Percentiles rank a stretch among this genome's conserved stretches.
phyloP scores from a whole-genome alignment of 2,329 filamentous ascomycete species.

The Beauveria sp. region DNA sequence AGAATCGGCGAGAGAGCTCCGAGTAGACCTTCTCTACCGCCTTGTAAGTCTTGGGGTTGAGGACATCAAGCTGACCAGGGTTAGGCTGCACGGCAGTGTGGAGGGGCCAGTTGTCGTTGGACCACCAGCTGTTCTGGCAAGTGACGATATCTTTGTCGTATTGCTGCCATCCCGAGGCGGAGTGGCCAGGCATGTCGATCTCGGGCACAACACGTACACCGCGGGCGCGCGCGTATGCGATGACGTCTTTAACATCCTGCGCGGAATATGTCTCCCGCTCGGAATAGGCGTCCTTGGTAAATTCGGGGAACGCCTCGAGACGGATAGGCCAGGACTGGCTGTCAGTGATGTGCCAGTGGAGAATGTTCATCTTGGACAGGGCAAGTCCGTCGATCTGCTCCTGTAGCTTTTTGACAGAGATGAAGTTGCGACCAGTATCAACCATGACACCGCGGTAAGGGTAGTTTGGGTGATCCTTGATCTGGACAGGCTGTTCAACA shows the following conservation, averaged over 20 bases:
- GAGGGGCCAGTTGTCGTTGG: conserved; percentile 45
- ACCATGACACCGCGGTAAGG: conserved; percentile 48
- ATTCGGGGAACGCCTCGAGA: conserved; percentile 40
- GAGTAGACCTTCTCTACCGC: conserved; percentile 46
- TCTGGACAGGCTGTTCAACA: conserved; percentile 44
- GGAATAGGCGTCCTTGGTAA: conserved; percentile 48
- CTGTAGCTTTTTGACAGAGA: conserved; percentile 40
- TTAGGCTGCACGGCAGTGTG: conserved; percentile 49
- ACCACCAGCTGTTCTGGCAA: conserved; percentile 52
- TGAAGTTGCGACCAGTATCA: conserved; percentile 47
- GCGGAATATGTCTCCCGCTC: conserved; percentile 37
- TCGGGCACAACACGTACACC: conserved; percentile 54
- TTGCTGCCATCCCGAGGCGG: conserved; percentile 46
- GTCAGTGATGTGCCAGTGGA: conserved; percentile 51
- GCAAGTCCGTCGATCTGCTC: conserved; percentile 49
- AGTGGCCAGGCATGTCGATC: conserved; percentile 55
- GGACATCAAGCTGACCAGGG: conserved; percentile 47
- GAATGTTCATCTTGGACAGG: conserved; percentile 47
- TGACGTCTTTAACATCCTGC: conserved; percentile 32
- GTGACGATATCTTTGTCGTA: conserved; percentile 48
- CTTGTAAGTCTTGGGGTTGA: conserved; percentile 48
- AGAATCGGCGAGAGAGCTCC: conserved; percentile 41
- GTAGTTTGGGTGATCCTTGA: conserved; percentile 43
- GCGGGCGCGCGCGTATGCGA: conserved; percentile 43
- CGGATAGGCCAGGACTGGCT: conserved; percentile 48